Evolutionary conservation across 2,329 filamentous ascomycete species (phyloP).

Genomic region (Verruconis gallopava): DNA sequence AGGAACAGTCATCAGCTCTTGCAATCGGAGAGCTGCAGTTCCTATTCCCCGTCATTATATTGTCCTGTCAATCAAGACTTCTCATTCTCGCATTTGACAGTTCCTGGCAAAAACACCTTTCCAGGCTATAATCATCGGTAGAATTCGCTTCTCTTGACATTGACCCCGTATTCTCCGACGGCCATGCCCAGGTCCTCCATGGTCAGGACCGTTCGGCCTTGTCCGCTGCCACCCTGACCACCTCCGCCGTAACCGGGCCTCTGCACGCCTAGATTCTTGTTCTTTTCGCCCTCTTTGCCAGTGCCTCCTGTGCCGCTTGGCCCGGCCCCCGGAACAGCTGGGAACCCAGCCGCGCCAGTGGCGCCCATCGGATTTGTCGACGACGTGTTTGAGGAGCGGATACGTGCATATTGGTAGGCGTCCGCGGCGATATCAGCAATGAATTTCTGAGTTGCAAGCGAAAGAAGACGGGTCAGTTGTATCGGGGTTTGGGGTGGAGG

Average conservation of each 20-base stretch:
- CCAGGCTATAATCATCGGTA: constrained; percentile 77
- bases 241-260: constrained; percentile 58
- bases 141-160: constrained; percentile 94
- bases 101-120: no score
- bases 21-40: no score
- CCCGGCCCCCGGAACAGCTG: constrained; percentile 48
- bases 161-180: constrained; percentile 93
- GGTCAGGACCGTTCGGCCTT: constrained; percentile 86
- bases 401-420: constrained; percentile 94
- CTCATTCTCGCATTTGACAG: no score
- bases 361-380: constrained; percentile 87
- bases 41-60: no score
- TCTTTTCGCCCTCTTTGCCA: constrained; percentile 37
- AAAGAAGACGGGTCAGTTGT: constrained; percentile 81
- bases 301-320: constrained; percentile 38
- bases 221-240: constrained; percentile 74
- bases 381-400: constrained; percentile 82
- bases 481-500: constrained; percentile 83
- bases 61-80: no score
- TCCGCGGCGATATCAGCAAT: constrained; percentile 95
- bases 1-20: no score
- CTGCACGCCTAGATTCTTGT: constrained; percentile 36
- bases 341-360: constrained; percentile 61
- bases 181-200: constrained; percentile 99
- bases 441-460: constrained; percentile 97